A percentile compares a stretch with the other conserved stretches of the same genome.
phyloP scores from a whole-genome alignment of 805 yeast species.

The Starmerella vaccinii region DNA sequence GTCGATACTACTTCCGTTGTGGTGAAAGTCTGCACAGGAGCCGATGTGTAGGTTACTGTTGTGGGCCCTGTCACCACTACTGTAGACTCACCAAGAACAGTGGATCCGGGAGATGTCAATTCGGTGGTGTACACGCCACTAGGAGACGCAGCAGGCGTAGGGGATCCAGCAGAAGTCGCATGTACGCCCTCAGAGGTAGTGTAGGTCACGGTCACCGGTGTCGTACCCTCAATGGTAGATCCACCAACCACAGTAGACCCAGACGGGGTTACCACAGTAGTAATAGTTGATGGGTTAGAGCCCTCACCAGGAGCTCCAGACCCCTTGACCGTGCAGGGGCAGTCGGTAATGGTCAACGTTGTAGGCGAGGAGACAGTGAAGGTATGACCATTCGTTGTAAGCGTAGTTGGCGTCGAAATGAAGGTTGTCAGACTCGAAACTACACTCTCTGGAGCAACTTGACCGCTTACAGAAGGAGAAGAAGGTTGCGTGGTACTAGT shows the following conservation, averaged over 20 bases:
- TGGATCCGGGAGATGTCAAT: neutral
- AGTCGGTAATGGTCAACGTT: conserved; percentile 54
- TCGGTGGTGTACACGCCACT: neutral
- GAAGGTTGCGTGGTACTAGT: too few species aligned
- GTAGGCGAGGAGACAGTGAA: conserved; percentile 62
- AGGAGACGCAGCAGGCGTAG: too few species aligned
- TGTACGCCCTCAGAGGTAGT: neutral
- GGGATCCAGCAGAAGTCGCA: too few species aligned
- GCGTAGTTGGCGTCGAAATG: conserved; percentile 59
- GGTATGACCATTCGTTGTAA: conserved; percentile 51
- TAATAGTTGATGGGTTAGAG: neutral
- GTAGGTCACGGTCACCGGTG: neutral
- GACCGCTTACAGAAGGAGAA: neutral
- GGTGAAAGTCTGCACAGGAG: neutral
- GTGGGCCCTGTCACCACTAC: neutral
- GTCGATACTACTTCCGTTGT: conserved; percentile 7
- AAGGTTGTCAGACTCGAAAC: conserved; percentile 9
- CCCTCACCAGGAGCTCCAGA: neutral
- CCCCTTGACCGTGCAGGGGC: conserved; percentile 19
- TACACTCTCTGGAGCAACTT: neutral
- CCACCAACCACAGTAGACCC: conserved; percentile 12
- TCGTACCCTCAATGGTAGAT: neutral
- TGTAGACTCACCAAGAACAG: neutral
- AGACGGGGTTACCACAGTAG: conserved; percentile 6
- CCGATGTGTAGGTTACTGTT: neutral